Evolutionary conservation across 495 filamentous ascomycete genomes (phyloP), one percentile per base, ranked within the genome.

Genomic region (Hypoxylon lenormandii): DNA sequence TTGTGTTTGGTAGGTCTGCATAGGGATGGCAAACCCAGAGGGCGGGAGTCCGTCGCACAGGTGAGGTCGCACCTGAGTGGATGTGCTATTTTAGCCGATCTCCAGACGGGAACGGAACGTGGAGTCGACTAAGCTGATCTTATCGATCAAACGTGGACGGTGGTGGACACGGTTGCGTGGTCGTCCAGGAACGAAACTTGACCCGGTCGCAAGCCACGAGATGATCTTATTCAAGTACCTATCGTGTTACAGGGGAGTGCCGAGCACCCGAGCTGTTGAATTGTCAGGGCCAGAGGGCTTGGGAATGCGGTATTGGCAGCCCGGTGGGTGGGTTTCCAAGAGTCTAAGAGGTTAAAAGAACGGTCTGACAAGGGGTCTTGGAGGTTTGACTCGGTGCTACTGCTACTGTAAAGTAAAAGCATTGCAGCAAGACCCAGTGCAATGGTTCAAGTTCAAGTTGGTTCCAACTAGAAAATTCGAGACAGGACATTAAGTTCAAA

Each of bases 11-110:
- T 2, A 2, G 23, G 23, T 36, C 53, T 53, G 26, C 46, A 22
- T 47, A 23, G n/a, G 40, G 22, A 54, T 1, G 3, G 46, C 46
- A 48, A 33, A 51, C 37, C 62, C 62, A 53, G 62, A 58, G 63
- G 63, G 48, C 55, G 55, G 63, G 12, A 47, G 19, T 26, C 45
- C 53, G 46, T 33, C 30, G 30, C 30, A 33, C 30, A 33, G 30
- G 30, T 56, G 23, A 33, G 30, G 30, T 56, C 22, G n/a, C 4
- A 37, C 47, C 33, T 45, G n/a, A 62, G 45, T 68, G 54, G 55
- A n/a, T n/a, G 16, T 65, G 37, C 46, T 61, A 66, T 62, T 70
- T 70, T 70, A 70, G 68, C 68, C 68, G 68, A 70, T 60, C 61
- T 40, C 30, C 43, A 70, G 43, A 51, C 61, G 62, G 56, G 61